phyloP scores from a whole-genome alignment of 1,139 yeast genomes.

The Yamadazyma sp. region DNA sequence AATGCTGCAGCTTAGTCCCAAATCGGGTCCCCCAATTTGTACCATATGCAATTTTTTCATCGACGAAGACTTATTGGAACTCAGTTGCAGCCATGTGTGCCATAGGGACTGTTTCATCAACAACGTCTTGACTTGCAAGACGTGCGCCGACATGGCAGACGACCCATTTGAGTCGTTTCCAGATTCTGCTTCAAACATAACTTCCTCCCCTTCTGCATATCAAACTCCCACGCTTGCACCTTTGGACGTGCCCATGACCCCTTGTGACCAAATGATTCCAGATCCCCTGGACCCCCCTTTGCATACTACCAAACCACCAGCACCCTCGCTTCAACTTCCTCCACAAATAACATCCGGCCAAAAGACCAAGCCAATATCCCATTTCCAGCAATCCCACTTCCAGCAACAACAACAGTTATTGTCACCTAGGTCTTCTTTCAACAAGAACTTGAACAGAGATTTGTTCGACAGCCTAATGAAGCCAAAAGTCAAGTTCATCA shows the following conservation, averaged over 20 bases:
- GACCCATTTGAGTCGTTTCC: too few relatives aligned
- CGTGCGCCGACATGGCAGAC: conserved; percentile 15
- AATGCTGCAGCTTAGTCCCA: conserved; percentile 4
- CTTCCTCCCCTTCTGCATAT: neutral
- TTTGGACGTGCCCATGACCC: conserved; percentile 23
- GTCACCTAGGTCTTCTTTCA: conserved; percentile 18
- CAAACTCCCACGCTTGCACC: conserved; percentile 15
- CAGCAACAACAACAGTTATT: conserved; percentile 15
- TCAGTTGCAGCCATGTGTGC: conserved; percentile 29
- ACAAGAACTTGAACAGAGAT: conserved; percentile 18
- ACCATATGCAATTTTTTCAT: conserved; percentile 31
- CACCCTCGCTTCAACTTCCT: conserved; percentile 1
- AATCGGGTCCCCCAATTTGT: conserved; percentile 16
- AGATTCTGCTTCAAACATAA: too few relatives aligned
- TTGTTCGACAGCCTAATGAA: conserved; percentile 19
- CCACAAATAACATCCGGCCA: neutral
- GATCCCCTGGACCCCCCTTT: conserved; percentile 20
- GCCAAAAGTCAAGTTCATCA: conserved; percentile 21
- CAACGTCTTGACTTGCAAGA: conserved; percentile 19
- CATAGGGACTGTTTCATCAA: conserved; percentile 30
- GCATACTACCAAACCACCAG: neutral
- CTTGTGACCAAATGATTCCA: conserved; percentile 26
- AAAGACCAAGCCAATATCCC: conserved; percentile 1
- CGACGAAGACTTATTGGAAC: conserved; percentile 26
- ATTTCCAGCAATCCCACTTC: conserved; percentile 1